phyloP scores from a whole-genome alignment of 768 basidiomycete genomes.

The Leccinum barrowsii region DNA sequence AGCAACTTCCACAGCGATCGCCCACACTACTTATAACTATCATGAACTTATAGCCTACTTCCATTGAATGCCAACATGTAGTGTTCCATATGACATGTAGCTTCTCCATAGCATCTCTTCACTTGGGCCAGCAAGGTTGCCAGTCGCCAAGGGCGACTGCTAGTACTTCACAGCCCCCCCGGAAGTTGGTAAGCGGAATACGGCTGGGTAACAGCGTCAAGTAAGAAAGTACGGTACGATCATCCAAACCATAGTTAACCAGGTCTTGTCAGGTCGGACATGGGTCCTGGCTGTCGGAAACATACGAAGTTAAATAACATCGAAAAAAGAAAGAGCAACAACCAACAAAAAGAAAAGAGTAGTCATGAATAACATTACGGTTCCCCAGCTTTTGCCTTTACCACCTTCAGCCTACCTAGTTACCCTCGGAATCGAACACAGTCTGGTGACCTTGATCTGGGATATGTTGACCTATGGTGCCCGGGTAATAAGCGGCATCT shows the following conservation, averaged over 20 bases:
- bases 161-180: too few relatives aligned
- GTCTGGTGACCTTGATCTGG: conserved; percentile 44
- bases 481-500: conserved; percentile 75
- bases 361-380: conserved; percentile 3
- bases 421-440: conserved; percentile 74
- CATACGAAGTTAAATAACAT: neutral
- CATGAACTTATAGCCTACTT: too few relatives aligned
- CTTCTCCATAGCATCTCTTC: too few relatives aligned
- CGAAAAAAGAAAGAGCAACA: neutral
- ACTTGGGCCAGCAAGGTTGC: too few relatives aligned
- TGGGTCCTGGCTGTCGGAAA: conserved; percentile 1
- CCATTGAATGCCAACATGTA: too few relatives aligned
- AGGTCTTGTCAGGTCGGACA: neutral
- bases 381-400: neutral
- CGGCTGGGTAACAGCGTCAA: neutral
- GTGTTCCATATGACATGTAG: too few relatives aligned
- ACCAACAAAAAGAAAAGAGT: neutral
- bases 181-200: too few relatives aligned
- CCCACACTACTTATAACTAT: too few relatives aligned
- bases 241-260: neutral
- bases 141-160: too few relatives aligned
- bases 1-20: too few relatives aligned
- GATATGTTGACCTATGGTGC: conserved; percentile 56
- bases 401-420: conserved; percentile 8
- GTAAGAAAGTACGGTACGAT: neutral